Conservation (phyloP, 106 monocot genomes). For the Dendrobium nobile region DNA sequence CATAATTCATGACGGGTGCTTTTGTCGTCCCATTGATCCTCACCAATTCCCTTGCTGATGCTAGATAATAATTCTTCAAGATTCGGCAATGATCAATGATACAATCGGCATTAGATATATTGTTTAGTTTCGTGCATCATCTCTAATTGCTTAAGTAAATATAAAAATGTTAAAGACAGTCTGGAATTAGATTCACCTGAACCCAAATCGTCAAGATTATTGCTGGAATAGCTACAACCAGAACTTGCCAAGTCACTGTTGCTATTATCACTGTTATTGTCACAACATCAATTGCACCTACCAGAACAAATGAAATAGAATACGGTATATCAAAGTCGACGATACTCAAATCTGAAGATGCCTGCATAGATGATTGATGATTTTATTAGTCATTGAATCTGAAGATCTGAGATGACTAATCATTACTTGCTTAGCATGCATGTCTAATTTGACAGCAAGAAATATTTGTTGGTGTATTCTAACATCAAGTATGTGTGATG, state of each 20-base stretch:
- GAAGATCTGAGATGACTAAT: too few relatives aligned
- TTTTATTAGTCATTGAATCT: neutral
- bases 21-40: slow-evolving; percentile 87
- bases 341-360: slow-evolving; percentile 63
- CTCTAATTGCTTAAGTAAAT: neutral
- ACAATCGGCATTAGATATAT: neutral
- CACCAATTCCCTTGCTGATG: slow-evolving; percentile 63
- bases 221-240: slow-evolving; percentile 49
- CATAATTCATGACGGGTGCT: slow-evolving; percentile 63
- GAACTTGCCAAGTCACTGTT: slow-evolving; percentile 59
- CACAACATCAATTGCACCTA: slow-evolving; percentile 33
- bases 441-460: too few relatives aligned
- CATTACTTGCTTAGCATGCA: too few relatives aligned
- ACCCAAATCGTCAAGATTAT: slow-evolving; percentile 20
- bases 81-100: neutral
- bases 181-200: slow-evolving; percentile 33
- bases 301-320: slow-evolving; percentile 35
- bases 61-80: slow-evolving; percentile 56
- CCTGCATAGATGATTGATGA: slow-evolving; percentile 32
- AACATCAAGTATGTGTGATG: too few relatives aligned
- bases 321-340: slow-evolving; percentile 71
- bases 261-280: slow-evolving; percentile 35
- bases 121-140: too few relatives aligned
- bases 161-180: neutral
- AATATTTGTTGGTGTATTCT: too few relatives aligned